These are phyloP conservation scores for Pythium angustatum DNA, from an alignment of 352 stramenopile genomes.

Conservation along the genomic window DNA sequence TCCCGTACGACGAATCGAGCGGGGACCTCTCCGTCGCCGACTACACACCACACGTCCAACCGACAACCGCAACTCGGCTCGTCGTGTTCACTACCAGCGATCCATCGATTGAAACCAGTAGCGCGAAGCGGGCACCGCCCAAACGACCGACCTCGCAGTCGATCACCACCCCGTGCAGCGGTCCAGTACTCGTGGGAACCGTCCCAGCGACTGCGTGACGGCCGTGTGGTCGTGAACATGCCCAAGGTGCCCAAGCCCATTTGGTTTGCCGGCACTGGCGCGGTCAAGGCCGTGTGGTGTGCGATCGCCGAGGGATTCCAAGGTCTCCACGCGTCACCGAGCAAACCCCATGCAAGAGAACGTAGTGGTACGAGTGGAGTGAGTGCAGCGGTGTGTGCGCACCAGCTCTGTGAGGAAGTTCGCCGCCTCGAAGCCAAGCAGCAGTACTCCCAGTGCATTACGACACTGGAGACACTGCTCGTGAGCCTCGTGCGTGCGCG, in stretches of 20 bases:
- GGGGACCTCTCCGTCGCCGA: background rate
- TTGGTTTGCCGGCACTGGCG: slow-evolving; percentile 83
- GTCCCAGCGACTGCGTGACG: slow-evolving; percentile 53
- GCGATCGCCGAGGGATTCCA: slow-evolving; percentile 57
- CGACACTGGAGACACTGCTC: slow-evolving; percentile 74
- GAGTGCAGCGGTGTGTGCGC: slow-evolving; percentile 44
- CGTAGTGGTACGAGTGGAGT: background rate
- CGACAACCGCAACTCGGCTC: background rate
- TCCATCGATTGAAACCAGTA: too few relatives aligned
- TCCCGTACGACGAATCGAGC: background rate
- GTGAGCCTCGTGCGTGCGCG: slow-evolving; percentile 63
- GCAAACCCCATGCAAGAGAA: slow-evolving; percentile 4
- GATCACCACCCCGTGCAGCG: slow-evolving; percentile 12
- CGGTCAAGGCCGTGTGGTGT: slow-evolving; percentile 84
- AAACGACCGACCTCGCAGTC: background rate
- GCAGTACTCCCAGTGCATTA: slow-evolving; percentile 79
- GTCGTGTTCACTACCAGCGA: slow-evolving; percentile 31
- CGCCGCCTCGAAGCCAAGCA: slow-evolving; percentile 77
- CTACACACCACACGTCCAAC: background rate
- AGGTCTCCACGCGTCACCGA: slow-evolving; percentile 24
- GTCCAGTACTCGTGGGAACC: slow-evolving; percentile 75
- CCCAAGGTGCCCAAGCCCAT: slow-evolving; percentile 77
- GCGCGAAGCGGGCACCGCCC: background rate
- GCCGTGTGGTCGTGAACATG: slow-evolving; percentile 79
- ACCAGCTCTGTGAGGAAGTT: slow-evolving; percentile 77